phyloP scores from a whole-genome alignment of 495 filamentous ascomycete genomes.

The Xylaria nigripes region DNA sequence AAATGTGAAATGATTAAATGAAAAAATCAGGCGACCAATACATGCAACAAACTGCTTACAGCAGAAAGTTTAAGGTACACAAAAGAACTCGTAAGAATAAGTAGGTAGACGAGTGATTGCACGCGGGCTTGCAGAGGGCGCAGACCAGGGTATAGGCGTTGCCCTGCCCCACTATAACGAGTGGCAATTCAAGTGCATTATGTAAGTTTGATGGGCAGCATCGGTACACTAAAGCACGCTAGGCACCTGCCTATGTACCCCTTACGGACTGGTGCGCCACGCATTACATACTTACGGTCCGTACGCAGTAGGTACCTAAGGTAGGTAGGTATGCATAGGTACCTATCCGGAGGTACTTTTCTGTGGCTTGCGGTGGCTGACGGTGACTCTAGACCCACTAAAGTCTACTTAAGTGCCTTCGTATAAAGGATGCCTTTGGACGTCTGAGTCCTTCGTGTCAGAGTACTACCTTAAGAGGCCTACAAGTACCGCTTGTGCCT shows the following conservation, averaged over 20 bases:
- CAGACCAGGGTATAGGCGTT: background rate
- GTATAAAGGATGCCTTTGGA: too few species aligned
- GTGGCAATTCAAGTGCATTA: background rate
- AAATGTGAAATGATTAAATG: background rate
- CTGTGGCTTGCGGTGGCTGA: too few species aligned
- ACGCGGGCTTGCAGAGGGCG: background rate
- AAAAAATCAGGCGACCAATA: background rate
- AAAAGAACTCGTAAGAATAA: background rate
- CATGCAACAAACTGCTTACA: background rate
- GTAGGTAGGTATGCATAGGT: too few species aligned
- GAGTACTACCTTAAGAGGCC: too few species aligned
- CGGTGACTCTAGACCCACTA: too few species aligned
- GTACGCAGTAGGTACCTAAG: too few species aligned
- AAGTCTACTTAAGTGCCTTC: too few species aligned
- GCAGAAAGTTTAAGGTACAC: background rate
- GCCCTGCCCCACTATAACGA: background rate
- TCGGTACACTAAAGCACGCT: too few species aligned
- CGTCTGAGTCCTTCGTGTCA: too few species aligned
- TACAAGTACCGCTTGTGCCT: too few species aligned
- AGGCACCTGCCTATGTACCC: background rate
- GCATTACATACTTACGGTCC: background rate
- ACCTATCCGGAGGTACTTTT: too few species aligned
- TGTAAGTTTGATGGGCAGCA: background rate
- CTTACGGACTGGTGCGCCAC: background rate
- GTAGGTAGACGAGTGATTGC: background rate